Conservation (phyloP, 2,329 filamentous ascomycete species). For the Trichophyton verrucosum region DNA sequence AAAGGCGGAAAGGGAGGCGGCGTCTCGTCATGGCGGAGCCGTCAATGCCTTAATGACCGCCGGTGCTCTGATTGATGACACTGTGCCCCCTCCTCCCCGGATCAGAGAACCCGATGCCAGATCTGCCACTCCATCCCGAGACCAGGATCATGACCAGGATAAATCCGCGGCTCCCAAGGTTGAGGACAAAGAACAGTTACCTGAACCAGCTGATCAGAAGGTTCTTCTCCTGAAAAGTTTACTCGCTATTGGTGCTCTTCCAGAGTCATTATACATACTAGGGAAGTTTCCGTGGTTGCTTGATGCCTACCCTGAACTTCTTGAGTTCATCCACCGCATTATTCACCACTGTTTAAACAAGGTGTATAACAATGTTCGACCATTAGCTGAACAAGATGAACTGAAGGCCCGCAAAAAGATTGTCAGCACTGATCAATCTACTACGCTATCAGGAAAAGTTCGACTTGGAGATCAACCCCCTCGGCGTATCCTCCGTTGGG, state of each 20-base stretch:
- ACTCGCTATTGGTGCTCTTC: slow-evolving; percentile 79
- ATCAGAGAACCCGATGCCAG: slow-evolving; percentile 41
- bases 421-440: slow-evolving; percentile 50
- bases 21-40: slow-evolving; percentile 53
- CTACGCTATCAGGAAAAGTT: slow-evolving; percentile 56
- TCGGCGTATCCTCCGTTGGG: slow-evolving; percentile 68
- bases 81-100: slow-evolving; percentile 39
- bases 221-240: slow-evolving; percentile 70
- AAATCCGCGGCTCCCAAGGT: slow-evolving; percentile 24
- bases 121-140: slow-evolving; percentile 44
- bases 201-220: slow-evolving; percentile 79
- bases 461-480: slow-evolving; percentile 47
- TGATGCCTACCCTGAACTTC: slow-evolving; percentile 69
- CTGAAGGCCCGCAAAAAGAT: slow-evolving; percentile 40
- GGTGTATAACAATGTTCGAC: slow-evolving; percentile 47
- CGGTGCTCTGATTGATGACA: slow-evolving; percentile 76
- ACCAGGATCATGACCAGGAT: slow-evolving; percentile 43
- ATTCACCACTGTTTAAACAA: slow-evolving; percentile 69
- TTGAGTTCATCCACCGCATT: slow-evolving; percentile 72
- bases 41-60: slow-evolving; percentile 80
- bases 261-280: slow-evolving; percentile 83
- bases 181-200: slow-evolving; percentile 41
- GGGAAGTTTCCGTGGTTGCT: slow-evolving; percentile 88
- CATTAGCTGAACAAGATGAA: slow-evolving; percentile 31
- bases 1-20: slow-evolving; percentile 63